Conservation (phyloP, 2,329 filamentous ascomycete species). For the Tolypocladium pustulatum region DNA sequence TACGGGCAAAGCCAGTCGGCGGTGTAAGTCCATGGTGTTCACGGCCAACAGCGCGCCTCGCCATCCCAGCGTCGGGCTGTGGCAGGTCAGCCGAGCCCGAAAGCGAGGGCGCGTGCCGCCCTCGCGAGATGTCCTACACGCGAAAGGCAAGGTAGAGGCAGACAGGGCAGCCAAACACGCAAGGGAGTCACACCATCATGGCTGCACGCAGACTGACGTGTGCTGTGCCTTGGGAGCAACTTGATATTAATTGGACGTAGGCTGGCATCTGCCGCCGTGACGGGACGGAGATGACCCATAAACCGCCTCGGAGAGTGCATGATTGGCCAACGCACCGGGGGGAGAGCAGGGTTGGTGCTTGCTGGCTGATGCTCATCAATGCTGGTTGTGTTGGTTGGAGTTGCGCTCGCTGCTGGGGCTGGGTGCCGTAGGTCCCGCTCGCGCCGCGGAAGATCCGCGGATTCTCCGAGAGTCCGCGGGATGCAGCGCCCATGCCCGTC, state of each 20-base stretch:
- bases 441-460: constrained; percentile 8
- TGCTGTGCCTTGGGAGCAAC: background rate
- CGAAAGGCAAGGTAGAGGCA: background rate
- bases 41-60: background rate
- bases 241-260: background rate
- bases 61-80: background rate
- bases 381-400: background rate
- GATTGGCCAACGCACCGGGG: background rate
- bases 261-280: background rate
- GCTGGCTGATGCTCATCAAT: background rate
- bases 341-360: background rate
- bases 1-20: background rate
- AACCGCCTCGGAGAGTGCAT: background rate
- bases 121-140: background rate
- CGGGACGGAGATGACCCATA: background rate
- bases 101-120: background rate
- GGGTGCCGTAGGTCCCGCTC: background rate
- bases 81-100: background rate
- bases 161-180: background rate
- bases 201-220: background rate
- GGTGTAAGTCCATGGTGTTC: background rate
- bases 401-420: too few relatives aligned
- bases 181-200: background rate
- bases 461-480: background rate
- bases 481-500: background rate